Evolutionary conservation across 345 rosid species (phyloP), one percentile per base, ranked within the genome.

Genomic region (Acer negundo): DNA sequence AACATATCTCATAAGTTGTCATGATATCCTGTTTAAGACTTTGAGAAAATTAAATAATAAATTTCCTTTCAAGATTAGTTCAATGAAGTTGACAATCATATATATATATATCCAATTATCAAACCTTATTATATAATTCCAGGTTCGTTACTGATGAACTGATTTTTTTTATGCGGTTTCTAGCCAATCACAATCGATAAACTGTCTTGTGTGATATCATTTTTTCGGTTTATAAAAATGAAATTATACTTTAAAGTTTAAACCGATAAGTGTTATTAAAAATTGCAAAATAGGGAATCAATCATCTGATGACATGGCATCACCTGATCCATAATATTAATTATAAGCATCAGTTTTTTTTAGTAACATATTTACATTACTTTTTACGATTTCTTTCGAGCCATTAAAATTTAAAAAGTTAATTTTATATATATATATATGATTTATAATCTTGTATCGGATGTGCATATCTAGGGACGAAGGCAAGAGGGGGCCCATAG

Each of bases 31-130:
- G 2, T 7, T 47, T 23, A 12, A 9, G 72, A 76, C 46, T 68
- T 6, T 0, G 11, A 56, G 38, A 26, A 22, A 26, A 12, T 22
- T 56, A n/a, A 42, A 44, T 61, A 47, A 59, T 53, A 40, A 51
- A 65, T 67, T 67, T 31, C 13, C 19, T 68, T 55, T 76, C 66
- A 56, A 23, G 66, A 47, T 23, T 40, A 67, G 58, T 67, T 56
- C 58, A 67, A 61, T 67, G 58, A 67, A 69, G 56, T 23, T 35
- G 79, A 76, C 73, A 40, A 67, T 42, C 24, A 13, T 24, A 67
- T 55, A 55, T 67, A 13, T 24, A 67, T 55, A 55, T 67, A 55
- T 51, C 49, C 70, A 67, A 35, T 53, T 49, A 67, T 51, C 46
- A 31, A 31, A 65, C 19, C n/a, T 75, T 47, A 23, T 20, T 44